Base-by-base conservation (phyloP, 257 asterid genomes). In the Lycium ferocissimum region DNA sequence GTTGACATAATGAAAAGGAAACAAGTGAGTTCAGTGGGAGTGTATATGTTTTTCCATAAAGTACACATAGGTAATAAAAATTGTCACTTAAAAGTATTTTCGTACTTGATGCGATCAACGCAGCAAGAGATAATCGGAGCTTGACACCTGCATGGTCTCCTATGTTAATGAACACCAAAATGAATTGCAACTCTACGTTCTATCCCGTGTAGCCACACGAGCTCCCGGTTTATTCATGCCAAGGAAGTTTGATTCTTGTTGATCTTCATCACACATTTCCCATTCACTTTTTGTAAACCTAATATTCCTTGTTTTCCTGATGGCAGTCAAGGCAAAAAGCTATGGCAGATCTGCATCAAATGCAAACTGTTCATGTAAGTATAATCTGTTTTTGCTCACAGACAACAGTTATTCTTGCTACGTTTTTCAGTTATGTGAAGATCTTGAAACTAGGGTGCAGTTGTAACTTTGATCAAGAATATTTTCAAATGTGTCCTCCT, bases 261-360 rank as follows among this genome's bases (percentile, higher is more conserved):
- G 72, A 26, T 65, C 40, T 65, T 65, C 26, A 4, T 58, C 26
- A 58, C 65, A 58, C 63, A 58, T 58, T 26, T 26, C 33, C 33
- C 33, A 26, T 26, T 76, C 63, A 76, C 82, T 26, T 22, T 59
- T 6, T 26, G 13, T 56, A 69, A 72, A 40, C 59, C 82, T 53
- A 84, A 63, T 11, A 14, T 22, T 79, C 12, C 59, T 65, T 79
- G 18, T 79, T 83, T 66, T 63, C 62, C 86, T 85, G 65, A 53
- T 85, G 91, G 94, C 98, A 97, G 99, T 97, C 99, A 17, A 97
- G 98, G 93, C 98, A 94, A 86, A 97, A 97, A 67, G 98, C 98
- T 67, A 82, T 90, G 43, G 84, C 93, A 6, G 99, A 97, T 94
- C 91, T 97, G 88, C 96, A 90, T 66, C 99, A 93, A 90, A 97